Percentiles rank a stretch among this genome's conserved stretches.
Conservation (phyloP, 495 filamentous ascomycete species). For the Daldinia vernicosa region DNA sequence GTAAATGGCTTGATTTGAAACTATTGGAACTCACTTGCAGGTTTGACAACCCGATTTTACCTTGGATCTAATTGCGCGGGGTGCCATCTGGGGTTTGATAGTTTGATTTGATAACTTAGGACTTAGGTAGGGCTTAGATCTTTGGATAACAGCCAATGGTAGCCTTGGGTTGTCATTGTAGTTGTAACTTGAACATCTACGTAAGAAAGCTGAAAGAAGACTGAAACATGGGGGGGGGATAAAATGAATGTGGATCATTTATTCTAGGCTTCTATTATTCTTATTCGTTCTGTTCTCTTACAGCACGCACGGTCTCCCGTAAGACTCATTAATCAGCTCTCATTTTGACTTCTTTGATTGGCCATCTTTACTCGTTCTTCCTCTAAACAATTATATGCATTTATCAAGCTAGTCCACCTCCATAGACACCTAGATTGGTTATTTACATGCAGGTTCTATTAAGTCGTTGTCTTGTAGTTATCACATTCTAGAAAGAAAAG, state of each 20-base stretch:
- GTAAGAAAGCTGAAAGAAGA: neutral
- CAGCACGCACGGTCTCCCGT: neutral
- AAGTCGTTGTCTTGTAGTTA: too few species aligned
- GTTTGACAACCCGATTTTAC: conserved; percentile 62
- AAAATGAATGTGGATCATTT: neutral
- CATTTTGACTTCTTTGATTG: neutral
- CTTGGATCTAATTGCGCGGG: conserved; percentile 36
- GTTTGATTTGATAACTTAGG: neutral
- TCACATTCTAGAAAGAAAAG: too few species aligned
- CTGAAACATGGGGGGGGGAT: neutral
- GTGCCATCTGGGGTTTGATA: conserved; percentile 14
- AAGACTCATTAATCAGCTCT: neutral
- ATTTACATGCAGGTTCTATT: neutral
- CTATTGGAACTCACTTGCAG: conserved; percentile 61
- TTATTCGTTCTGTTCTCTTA: neutral
- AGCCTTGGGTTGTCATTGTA: neutral
- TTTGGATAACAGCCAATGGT: neutral
- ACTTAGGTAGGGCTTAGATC: neutral
- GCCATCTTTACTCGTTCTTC: neutral
- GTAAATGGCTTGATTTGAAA: neutral
- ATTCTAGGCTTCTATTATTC: neutral
- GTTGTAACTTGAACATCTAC: neutral
- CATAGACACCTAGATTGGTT: neutral
- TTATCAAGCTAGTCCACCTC: neutral
- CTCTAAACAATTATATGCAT: neutral